phyloP scores from a whole-genome alignment of 2,329 filamentous ascomycete genomes.

The Cladophialophora yegresii region DNA sequence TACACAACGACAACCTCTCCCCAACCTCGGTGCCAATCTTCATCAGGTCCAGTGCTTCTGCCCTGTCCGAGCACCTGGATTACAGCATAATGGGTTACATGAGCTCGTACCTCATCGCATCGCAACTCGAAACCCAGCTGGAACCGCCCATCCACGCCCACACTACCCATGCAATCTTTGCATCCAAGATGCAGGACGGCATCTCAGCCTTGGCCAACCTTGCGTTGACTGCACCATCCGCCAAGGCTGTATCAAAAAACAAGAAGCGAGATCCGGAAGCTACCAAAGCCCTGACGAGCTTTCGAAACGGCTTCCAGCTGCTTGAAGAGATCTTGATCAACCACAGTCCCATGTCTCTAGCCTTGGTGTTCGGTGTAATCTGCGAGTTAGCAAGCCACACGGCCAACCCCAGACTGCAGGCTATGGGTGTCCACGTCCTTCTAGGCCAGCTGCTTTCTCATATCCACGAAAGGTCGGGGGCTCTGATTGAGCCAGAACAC shows the following conservation, averaged over 20 bases:
- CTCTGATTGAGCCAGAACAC: background rate
- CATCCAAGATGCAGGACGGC: conserved; percentile 22
- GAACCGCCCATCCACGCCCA: conserved; percentile 19
- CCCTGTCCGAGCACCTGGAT: conserved; percentile 7
- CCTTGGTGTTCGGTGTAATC: conserved; percentile 12
- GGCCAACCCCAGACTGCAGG: background rate
- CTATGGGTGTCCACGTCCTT: background rate
- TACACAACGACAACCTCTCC: background rate
- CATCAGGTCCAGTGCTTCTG: conserved; percentile 10
- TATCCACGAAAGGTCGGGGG: conserved; percentile 9
- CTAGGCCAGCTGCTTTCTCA: conserved; percentile 4
- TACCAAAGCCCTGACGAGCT: conserved; percentile 9
- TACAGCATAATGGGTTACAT: conserved; percentile 15
- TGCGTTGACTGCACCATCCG: background rate
- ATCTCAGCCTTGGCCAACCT: conserved; percentile 10
- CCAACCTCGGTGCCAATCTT: conserved; percentile 4
- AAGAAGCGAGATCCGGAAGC: conserved; percentile 1
- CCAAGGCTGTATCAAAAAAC: background rate
- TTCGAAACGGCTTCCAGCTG: conserved; percentile 14
- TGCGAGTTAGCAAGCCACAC: conserved; percentile 16
- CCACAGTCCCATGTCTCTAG: conserved; percentile 18
- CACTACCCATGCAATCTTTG: conserved; percentile 24
- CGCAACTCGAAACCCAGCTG: background rate
- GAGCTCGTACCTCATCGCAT: conserved; percentile 7
- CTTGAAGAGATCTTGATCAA: conserved; percentile 7